Conservation (phyloP, 2,329 filamentous ascomycete species). For the Penicillium sp. region DNA sequence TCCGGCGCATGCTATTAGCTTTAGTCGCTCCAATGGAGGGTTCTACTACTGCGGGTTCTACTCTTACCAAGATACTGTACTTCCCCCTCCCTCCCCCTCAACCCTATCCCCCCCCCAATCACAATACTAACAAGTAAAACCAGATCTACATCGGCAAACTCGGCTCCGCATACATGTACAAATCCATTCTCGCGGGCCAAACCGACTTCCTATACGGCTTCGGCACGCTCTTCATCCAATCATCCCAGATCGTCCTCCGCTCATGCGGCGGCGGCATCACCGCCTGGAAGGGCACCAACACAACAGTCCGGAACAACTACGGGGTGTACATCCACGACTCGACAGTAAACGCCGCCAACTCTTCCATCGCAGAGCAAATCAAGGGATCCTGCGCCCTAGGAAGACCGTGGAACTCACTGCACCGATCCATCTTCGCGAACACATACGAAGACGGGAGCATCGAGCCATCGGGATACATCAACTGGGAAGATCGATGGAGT, state of each 20-base stretch:
- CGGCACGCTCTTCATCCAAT: constrained; percentile 54
- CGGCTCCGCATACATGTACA: constrained; percentile 57
- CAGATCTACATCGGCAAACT: constrained; percentile 56
- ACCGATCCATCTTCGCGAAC: constrained; percentile 50
- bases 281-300: constrained; percentile 61
- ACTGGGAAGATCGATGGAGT: no score
- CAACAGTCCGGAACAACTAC: constrained; percentile 58
- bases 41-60: constrained; percentile 61
- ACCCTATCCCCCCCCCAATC: background rate
- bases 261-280: constrained; percentile 59
- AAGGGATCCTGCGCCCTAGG: constrained; percentile 49
- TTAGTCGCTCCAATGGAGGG: constrained; percentile 56
- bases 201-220: constrained; percentile 63
- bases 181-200: constrained; percentile 53
- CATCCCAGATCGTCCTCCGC: constrained; percentile 49
- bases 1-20: constrained; percentile 52
- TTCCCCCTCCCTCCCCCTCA: no score
- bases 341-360: constrained; percentile 48
- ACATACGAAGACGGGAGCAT: constrained; percentile 50
- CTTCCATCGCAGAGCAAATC: constrained; percentile 32
- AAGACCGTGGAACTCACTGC: constrained; percentile 54
- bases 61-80: constrained; percentile 58
- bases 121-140: no score
- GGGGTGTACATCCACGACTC: constrained; percentile 56
- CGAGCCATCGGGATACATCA: constrained; percentile 47